Evolutionary conservation across 345 rosid genomes (phyloP).

Genomic region (Geranium rotundifolium): DNA sequence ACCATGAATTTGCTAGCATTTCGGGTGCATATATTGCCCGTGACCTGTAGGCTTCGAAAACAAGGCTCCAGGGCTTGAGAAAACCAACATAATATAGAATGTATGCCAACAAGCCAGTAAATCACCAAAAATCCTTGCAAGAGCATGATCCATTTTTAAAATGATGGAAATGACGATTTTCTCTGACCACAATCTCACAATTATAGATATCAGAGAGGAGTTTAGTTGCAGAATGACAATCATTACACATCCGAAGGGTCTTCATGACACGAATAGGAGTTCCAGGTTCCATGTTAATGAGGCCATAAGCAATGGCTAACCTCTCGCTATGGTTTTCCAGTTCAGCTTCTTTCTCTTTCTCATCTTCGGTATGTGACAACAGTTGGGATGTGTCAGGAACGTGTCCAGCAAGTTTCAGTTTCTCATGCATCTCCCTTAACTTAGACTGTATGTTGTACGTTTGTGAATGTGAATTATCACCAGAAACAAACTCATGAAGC

Average conservation of each 20-base stretch:
- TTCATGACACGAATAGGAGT: conserved; percentile 35
- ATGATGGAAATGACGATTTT: conserved; percentile 44
- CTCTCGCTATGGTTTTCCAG: conserved; percentile 45
- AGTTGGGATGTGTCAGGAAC: conserved; percentile 38
- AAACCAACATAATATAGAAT: background rate
- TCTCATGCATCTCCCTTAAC: conserved; percentile 36
- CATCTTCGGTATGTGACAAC: conserved; percentile 28
- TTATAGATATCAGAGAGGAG: conserved; percentile 31
- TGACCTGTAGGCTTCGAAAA: no score
- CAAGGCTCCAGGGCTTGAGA: no score
- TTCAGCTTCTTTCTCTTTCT: conserved; percentile 29
- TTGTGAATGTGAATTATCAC: conserved; percentile 34
- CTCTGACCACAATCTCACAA: conserved; percentile 47
- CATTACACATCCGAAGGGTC: conserved; percentile 41
- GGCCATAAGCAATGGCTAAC: conserved; percentile 46
- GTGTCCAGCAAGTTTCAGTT: conserved; percentile 32
- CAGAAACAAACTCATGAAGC: conserved; percentile 34
- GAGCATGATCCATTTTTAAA: conserved; percentile 39
- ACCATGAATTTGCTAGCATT: no score
- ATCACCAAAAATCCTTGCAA: conserved; percentile 46
- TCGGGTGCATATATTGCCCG: no score
- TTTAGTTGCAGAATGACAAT: conserved; percentile 42
- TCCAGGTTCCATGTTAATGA: conserved; percentile 21
- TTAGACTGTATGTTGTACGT: conserved; percentile 22
- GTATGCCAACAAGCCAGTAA: background rate